Evolutionary conservation across 2,329 filamentous ascomycete species (phyloP).

Genomic region (Penicillium sp.): DNA sequence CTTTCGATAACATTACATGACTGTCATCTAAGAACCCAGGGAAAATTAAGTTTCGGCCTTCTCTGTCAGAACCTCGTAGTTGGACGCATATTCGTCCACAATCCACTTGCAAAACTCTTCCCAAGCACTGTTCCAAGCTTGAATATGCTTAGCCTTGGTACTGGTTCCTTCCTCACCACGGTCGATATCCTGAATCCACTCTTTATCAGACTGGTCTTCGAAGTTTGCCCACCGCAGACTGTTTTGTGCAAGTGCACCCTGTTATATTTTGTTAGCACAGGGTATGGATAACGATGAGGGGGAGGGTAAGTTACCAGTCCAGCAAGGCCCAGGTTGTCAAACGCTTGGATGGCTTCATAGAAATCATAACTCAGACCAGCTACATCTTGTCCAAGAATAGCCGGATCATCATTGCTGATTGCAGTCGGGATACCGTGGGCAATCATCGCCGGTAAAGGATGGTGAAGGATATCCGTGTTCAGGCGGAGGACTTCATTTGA

Average conservation of each 20-base stretch:
- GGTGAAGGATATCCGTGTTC: not conserved
- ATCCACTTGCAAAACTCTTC: not conserved
- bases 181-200: not conserved
- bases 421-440: not conserved
- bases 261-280: not conserved
- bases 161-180: not conserved
- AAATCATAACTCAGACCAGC: not conserved
- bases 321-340: not conserved
- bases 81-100: not conserved
- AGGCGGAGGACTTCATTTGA: not conserved
- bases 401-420: not conserved
- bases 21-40: no score
- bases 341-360: not conserved
- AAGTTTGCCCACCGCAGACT: not conserved
- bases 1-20: no score
- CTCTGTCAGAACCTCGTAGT: not conserved
- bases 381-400: not conserved
- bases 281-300: rapidly evolving
- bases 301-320: not conserved
- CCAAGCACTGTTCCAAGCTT: not conserved
- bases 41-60: no score
- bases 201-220: not conserved
- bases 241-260: not conserved
- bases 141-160: not conserved
- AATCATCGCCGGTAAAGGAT: not conserved